phyloP scores from a whole-genome alignment of 345 rosid genomes.

The Populus deltoides region DNA sequence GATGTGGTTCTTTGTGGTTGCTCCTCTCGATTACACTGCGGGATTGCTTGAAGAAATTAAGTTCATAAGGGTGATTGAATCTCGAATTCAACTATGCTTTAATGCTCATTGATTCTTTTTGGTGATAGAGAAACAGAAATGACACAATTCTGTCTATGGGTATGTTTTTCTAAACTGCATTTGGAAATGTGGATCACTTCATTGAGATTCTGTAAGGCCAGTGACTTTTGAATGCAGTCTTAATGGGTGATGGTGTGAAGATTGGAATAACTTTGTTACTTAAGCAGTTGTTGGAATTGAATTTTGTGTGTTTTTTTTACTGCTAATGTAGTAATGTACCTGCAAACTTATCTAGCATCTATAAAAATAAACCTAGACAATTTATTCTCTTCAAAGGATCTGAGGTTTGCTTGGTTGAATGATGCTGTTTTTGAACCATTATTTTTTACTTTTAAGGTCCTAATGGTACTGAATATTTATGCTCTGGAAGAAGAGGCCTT shows the following conservation, averaged over 20 bases:
- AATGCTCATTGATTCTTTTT: neutral
- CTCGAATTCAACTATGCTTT: neutral
- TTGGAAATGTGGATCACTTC: neutral
- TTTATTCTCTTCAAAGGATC: neutral
- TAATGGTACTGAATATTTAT: neutral
- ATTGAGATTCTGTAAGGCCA: neutral
- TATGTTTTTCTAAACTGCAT: neutral
- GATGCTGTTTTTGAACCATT: neutral
- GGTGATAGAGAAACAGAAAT: neutral
- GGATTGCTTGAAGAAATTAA: neutral
- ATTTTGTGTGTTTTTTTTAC: neutral
- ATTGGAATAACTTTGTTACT: neutral
- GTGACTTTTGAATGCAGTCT: neutral
- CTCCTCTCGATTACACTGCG: neutral
- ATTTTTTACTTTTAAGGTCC: neutral
- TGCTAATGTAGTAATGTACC: neutral
- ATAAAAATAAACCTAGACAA: neutral
- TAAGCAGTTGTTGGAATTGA: neutral
- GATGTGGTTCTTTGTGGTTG: neutral
- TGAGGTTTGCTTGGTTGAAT: neutral
- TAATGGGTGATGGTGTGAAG: neutral
- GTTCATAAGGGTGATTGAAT: neutral
- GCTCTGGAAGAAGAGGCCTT: neutral
- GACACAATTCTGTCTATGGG: neutral
- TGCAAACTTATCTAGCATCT: neutral